A percentile compares a stretch with the other conserved stretches of the same genome.
These are phyloP conservation scores for Pythium coloratum DNA, from an alignment of 352 stramenopile species.

Conservation along the genomic window DNA sequence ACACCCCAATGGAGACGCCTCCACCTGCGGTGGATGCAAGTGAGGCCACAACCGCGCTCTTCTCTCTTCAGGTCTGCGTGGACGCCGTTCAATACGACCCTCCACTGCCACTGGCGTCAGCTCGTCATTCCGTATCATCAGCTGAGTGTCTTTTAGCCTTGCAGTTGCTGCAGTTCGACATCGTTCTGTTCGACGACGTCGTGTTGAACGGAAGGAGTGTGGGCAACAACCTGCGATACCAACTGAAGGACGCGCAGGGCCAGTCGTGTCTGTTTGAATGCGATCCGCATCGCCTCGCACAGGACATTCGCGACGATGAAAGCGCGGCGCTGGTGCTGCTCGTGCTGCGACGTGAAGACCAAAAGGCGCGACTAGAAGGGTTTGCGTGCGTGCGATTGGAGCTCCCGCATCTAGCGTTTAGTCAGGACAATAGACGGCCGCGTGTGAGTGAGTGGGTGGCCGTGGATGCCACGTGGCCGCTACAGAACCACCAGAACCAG, in stretches of 20 bases:
- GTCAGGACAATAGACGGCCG: neutral
- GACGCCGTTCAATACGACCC: neutral
- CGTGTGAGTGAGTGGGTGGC: slow-evolving; percentile 25
- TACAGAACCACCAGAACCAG: slow-evolving; percentile 12
- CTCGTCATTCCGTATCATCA: no score
- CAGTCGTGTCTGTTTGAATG: slow-evolving; percentile 26
- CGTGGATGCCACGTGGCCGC: slow-evolving; percentile 18
- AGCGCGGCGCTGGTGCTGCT: slow-evolving; percentile 20
- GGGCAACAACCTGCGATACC: neutral
- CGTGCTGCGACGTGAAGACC: slow-evolving; percentile 19
- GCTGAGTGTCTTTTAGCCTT: slow-evolving; percentile 18
- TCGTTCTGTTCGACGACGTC: slow-evolving; percentile 21
- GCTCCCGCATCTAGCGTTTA: slow-evolving; percentile 15
- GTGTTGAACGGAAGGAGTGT: neutral
- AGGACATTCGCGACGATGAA: slow-evolving; percentile 5
- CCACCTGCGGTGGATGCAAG: neutral
- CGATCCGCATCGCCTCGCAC: slow-evolving; percentile 11
- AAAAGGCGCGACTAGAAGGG: slow-evolving; percentile 18
- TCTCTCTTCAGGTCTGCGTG: slow-evolving; percentile 23
- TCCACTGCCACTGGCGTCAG: neutral
- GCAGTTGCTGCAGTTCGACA: slow-evolving; percentile 24
- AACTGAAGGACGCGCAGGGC: neutral
- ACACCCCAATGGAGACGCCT: neutral
- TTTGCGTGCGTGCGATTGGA: slow-evolving; percentile 20
- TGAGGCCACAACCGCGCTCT: slow-evolving; percentile 5